Conservation (phyloP, 1,139 yeast genomes). For the Taphrina flavorubra region DNA sequence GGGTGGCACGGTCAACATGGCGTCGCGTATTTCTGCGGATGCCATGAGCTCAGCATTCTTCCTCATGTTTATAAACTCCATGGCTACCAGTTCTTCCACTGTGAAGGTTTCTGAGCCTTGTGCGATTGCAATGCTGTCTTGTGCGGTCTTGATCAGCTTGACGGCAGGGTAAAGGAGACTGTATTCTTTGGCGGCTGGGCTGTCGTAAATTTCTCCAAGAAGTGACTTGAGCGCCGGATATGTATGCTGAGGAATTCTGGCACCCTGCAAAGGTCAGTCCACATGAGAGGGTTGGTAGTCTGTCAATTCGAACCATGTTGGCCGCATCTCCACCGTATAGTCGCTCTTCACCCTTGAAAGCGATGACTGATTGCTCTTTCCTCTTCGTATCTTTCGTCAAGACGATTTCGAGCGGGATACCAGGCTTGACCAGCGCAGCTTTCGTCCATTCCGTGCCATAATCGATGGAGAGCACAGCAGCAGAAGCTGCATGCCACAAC, state of each 20-base stretch:
- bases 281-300: not conserved
- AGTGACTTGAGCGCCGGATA: constrained; percentile 70
- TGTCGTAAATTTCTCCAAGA: constrained; percentile 66
- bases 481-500: constrained; percentile 45
- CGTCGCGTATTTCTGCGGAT: constrained; percentile 62
- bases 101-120: constrained; percentile 60
- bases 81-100: constrained; percentile 83
- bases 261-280: constrained; percentile 43
- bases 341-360: constrained; percentile 68
- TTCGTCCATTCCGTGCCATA: constrained; percentile 88
- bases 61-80: constrained; percentile 73
- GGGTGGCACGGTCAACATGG: constrained; percentile 78
- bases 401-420: constrained; percentile 83
- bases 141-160: constrained; percentile 13
- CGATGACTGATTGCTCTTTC: constrained; percentile 81
- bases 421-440: constrained; percentile 89
- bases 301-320: constrained; percentile 53
- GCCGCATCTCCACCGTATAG: constrained; percentile 79
- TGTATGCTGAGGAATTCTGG: constrained; percentile 76
- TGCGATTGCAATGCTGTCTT: constrained; percentile 57
- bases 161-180: constrained; percentile 64
- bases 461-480: constrained; percentile 85
- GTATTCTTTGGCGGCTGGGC: constrained; percentile 56
- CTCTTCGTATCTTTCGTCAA: constrained; percentile 89
- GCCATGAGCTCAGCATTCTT: constrained; percentile 65